Evolutionary conservation across 2,329 filamentous ascomycete species (phyloP).

Genomic region (Scortechinia acanthostroma): DNA sequence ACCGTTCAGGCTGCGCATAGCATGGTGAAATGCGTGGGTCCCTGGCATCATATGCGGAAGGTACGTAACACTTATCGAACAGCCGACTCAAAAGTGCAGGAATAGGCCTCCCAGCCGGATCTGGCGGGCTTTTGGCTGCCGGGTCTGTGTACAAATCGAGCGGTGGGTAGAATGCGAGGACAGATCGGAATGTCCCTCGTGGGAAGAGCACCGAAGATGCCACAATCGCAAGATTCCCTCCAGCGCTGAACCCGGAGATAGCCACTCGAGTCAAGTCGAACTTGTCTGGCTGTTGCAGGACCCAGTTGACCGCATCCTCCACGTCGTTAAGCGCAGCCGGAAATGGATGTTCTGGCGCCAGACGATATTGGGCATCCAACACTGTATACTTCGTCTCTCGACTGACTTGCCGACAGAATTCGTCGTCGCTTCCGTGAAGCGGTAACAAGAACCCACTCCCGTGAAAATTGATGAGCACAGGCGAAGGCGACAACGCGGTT

Average conservation of each 20-base stretch:
- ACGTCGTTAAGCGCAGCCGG: slow-evolving; percentile 30
- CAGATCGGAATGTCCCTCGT: slow-evolving; percentile 36
- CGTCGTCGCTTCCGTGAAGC: slow-evolving; percentile 26
- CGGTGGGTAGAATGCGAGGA: slow-evolving; percentile 35
- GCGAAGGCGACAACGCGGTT: slow-evolving; percentile 5
- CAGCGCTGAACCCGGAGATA: slow-evolving; percentile 35
- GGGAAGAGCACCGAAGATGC: slow-evolving; percentile 18
- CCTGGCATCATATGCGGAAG: slow-evolving; percentile 11
- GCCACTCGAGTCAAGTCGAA: slow-evolving; percentile 26
- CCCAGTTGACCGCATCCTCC: slow-evolving; percentile 22
- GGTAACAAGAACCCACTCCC: slow-evolving; percentile 22
- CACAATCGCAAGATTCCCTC: slow-evolving; percentile 31
- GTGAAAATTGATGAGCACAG: slow-evolving; percentile 25
- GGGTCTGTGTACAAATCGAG: slow-evolving; percentile 18
- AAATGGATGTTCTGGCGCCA: slow-evolving; percentile 27
- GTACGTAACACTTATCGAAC: slow-evolving; percentile 22
- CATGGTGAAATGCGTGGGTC: slow-evolving; percentile 23
- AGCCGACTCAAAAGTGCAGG: slow-evolving; percentile 12
- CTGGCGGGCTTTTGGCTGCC: slow-evolving; percentile 14
- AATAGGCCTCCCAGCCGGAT: slow-evolving; percentile 10
- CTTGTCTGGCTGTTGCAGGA: slow-evolving; percentile 13
- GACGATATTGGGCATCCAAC: slow-evolving; percentile 25
- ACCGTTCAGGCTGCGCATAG: slow-evolving; percentile 12
- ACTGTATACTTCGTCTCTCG: slow-evolving; percentile 12
- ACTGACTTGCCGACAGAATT: slow-evolving; percentile 22